Evolutionary conservation across 75 land plant species (phyloP).

Genomic region (Picea glauca): DNA sequence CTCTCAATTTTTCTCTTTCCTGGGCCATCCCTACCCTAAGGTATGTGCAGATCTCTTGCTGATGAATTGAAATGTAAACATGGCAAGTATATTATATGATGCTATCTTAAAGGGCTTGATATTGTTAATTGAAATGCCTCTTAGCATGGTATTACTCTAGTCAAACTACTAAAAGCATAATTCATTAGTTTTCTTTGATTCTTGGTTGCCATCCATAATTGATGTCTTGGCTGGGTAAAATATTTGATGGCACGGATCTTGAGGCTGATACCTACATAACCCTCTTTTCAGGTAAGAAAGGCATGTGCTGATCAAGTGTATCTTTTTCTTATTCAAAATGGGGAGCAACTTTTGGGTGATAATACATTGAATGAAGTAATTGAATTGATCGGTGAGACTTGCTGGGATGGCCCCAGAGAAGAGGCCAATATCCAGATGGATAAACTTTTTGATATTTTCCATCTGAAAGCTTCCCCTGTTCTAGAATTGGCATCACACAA

Average conservation of each 20-base stretch:
- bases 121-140: no score
- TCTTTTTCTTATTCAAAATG: constrained; percentile 70
- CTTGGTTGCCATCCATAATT: neutral
- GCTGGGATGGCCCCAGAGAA: constrained; percentile 90
- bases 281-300: constrained; percentile 66
- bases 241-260: neutral
- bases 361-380: constrained; percentile 52
- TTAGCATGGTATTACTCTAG: neutral
- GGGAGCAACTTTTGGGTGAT: constrained; percentile 37
- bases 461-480: constrained; percentile 20
- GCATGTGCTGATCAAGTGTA: constrained; percentile 88
- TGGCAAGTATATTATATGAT: neutral
- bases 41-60: constrained; percentile 24
- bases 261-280: neutral
- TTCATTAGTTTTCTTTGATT: neutral
- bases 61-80: neutral
- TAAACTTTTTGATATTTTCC: constrained; percentile 47
- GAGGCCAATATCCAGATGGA: constrained; percentile 38
- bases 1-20: constrained; percentile 61
- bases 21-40: constrained; percentile 91
- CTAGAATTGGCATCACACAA: neutral
- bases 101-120: no score
- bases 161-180: neutral
- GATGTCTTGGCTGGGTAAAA: neutral
- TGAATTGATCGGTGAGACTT: constrained; percentile 76